phyloP scores from a whole-genome alignment of 1,284 basidiomycete species.

The Mrakiaceae sp. region DNA sequence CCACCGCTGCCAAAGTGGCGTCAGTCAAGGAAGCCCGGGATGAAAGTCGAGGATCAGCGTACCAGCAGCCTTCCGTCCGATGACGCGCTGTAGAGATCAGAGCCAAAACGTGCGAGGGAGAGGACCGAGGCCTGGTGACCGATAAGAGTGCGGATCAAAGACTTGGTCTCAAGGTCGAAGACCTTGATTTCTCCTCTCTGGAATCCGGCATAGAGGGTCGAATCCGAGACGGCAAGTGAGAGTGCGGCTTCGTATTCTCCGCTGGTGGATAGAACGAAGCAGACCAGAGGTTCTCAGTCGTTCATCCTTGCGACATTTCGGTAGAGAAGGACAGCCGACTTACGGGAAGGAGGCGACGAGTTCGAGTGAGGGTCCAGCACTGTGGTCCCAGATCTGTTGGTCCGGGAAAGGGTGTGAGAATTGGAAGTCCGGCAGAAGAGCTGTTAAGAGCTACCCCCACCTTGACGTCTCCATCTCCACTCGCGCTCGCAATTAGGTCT shows the following conservation, averaged over 20 bases:
- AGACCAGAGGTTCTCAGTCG: no score
- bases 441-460: not conserved
- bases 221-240: constrained; percentile 61
- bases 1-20: constrained; percentile 45
- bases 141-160: constrained; percentile 71
- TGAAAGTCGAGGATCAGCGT: constrained; percentile 12
- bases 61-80: constrained; percentile 72
- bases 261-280: no score
- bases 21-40: not conserved
- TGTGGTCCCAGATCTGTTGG: constrained; percentile 7
- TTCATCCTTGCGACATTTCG: no score
- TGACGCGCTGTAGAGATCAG: constrained; percentile 70
- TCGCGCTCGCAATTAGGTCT: constrained; percentile 4
- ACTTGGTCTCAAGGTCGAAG: constrained; percentile 80
- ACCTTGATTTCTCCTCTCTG: constrained; percentile 89
- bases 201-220: constrained; percentile 80
- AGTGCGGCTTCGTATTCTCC: constrained; percentile 35
- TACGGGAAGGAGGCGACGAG: constrained; percentile 1
- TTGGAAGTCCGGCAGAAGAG: not conserved
- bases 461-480: constrained; percentile 15
- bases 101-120: constrained; percentile 58
- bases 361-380: not conserved
- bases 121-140: constrained; percentile 78
- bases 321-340: not conserved
- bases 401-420: not conserved